These are phyloP conservation scores for Diversispora eburnea DNA, from an alignment of 192 early-diverging fungal genomes.

Conservation along the genomic window DNA sequence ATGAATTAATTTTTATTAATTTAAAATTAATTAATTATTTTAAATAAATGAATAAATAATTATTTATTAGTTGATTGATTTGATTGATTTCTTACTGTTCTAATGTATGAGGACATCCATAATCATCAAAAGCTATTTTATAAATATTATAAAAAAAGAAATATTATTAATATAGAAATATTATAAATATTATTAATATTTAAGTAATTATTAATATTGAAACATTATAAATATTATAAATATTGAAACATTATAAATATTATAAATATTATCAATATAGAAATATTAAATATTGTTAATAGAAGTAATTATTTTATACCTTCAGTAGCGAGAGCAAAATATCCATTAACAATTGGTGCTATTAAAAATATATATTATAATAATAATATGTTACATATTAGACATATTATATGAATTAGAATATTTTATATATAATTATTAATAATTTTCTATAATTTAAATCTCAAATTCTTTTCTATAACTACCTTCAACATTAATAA, in stretches of 20 bases:
- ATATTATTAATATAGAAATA: neutral
- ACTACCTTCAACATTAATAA: constrained; percentile 52
- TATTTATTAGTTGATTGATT: neutral
- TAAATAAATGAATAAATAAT: neutral
- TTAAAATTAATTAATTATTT: neutral
- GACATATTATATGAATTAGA: no score
- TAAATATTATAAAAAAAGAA: constrained; percentile 2
- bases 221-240: neutral
- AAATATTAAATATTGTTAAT: neutral
- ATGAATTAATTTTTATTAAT: neutral
- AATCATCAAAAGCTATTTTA: constrained; percentile 55
- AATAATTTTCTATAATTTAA: neutral
- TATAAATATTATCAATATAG: neutral
- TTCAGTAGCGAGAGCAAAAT: constrained; percentile 56
- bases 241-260: neutral
- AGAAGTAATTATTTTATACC: constrained; percentile 31
- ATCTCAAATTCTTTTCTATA: neutral
- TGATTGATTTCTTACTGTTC: constrained; percentile 47
- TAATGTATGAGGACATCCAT: constrained; percentile 57
- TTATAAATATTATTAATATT: neutral
- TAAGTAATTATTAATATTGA: neutral
- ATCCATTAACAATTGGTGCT: constrained; percentile 58
- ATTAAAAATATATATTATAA: constrained; percentile 1
- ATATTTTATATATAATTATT: neutral
- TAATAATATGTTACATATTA: neutral